These are phyloP conservation scores for Dillenia suffruticosa DNA, from an alignment of 164 flowering plant species.

Conservation along the genomic window DNA sequence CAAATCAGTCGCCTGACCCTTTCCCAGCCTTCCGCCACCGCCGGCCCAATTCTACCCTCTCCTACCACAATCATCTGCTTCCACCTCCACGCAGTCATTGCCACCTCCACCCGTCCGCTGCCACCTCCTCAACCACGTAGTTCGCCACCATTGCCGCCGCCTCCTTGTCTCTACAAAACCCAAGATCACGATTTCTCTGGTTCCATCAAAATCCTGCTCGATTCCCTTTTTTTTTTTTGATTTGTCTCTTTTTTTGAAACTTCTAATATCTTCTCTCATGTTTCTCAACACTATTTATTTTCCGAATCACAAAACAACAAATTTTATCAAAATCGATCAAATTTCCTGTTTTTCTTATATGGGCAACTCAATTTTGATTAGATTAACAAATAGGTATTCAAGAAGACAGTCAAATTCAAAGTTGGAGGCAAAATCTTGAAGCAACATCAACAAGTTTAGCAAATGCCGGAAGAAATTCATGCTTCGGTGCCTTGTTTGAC, in stretches of 20 bases:
- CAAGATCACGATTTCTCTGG: conserved; percentile 19
- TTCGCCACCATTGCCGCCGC: too few relatives aligned
- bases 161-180: conserved; percentile 20
- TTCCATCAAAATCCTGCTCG: conserved; percentile 4
- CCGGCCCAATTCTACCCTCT: too few relatives aligned
- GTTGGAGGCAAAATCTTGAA: conserved; percentile 80
- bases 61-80: too few relatives aligned
- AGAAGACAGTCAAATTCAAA: conserved; percentile 62
- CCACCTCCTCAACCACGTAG: too few relatives aligned
- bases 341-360: conserved; percentile 8
- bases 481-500: conserved; percentile 74
- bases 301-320: neutral
- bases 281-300: neutral
- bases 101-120: too few relatives aligned
- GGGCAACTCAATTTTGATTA: conserved; percentile 10
- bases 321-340: neutral
- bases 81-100: too few relatives aligned
- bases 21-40: too few relatives aligned
- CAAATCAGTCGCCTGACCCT: too few relatives aligned
- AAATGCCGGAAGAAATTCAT: conserved; percentile 66
- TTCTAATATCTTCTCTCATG: neutral
- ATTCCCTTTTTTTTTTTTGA: conserved; percentile 12
- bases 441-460: conserved; percentile 84
- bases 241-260: neutral
- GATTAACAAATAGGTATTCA: conserved; percentile 43